Evolutionary conservation across 208 protist genomes (phyloP), one percentile per base, ranked within the genome.

Genomic region (Herpetomonas tarakana): DNA sequence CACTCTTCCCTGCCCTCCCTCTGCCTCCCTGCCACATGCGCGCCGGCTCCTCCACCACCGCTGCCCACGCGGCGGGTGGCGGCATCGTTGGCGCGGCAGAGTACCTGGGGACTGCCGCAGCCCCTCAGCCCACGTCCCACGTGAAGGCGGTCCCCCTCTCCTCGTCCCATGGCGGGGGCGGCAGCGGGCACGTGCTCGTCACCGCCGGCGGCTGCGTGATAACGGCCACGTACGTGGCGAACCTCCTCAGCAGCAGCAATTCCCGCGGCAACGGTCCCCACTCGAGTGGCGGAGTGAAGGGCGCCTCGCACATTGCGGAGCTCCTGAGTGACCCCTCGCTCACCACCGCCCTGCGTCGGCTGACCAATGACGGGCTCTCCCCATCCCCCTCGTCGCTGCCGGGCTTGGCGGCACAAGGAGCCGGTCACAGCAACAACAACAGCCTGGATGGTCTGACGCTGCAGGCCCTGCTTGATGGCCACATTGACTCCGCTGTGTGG

Each of bases 191-290:
- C 9, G 35, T 41, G 6, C 52, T 68, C 25, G 58, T 74, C 3
- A 62, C 72, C 1, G 72, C 50, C 16, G 72, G 57, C 25, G 61
- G 61, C 16, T 16, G 28, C 35, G 9, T 11, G 24, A 66, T 66
- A 47, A 52, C 61, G 6, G 61, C 61, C 35, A 41, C 35, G 14
- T 14, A 41, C 14, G 35, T 41, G 9, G 6, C 35, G 35, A 14
- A 6, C 9, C 35, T 41, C 14, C 9, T 41, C 9, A 14, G 14
- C 9, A 14, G 9, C 14, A 41, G 35, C 14, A 6, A 14, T 14
- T 6, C 9, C 9, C 9, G 14, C 35, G 6, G 6, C 14, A 14
- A 14, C 35, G 14, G 35, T 14, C 9, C 35, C 9, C 9, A 6
- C 35, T 6, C 35, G 9, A 14, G 9, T 6, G 35, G 35, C 35